Conservation (phyloP, 2,329 filamentous ascomycete species). For the Sphaerulina populicola region DNA sequence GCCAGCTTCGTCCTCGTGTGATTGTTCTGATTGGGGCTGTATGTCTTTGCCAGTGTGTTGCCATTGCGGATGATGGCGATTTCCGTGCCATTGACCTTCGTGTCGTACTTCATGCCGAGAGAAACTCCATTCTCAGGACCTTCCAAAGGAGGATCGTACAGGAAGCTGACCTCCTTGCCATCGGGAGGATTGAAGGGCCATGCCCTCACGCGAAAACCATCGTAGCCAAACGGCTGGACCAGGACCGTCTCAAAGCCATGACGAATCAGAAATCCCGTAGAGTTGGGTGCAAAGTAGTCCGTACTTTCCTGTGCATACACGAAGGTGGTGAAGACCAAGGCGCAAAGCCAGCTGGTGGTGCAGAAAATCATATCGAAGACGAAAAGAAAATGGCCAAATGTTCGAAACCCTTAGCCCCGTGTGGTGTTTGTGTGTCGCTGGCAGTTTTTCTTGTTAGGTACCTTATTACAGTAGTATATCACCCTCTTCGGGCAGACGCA, state of each 20-base stretch:
- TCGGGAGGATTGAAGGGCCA: constrained; percentile 34
- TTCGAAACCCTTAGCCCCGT: not conserved
- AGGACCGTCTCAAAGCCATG: constrained; percentile 37
- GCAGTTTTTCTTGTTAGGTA: too few species aligned
- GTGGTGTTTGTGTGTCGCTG: not conserved
- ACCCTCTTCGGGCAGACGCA: not conserved
- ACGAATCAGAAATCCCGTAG: constrained; percentile 30
- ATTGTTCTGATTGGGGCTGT: constrained; percentile 27
- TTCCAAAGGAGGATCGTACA: constrained; percentile 37
- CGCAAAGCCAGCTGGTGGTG: not conserved
- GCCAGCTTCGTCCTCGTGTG: constrained; percentile 31
- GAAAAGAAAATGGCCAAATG: not conserved
- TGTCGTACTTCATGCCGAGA: constrained; percentile 31
- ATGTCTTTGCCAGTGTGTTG: constrained; percentile 33
- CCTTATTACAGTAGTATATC: too few species aligned
- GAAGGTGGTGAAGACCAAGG: not conserved
- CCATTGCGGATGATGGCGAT: constrained; percentile 32
- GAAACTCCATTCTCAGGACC: constrained; percentile 31
- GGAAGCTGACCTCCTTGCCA: constrained; percentile 34
- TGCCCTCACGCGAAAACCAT: constrained; percentile 36
- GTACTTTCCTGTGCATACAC: not conserved
- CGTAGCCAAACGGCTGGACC: constrained; percentile 36
- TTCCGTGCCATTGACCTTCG: constrained; percentile 29
- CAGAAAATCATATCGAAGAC: not conserved
- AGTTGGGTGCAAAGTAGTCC: constrained; percentile 21